These are phyloP conservation scores for Colletotrichum sp. DNA, from an alignment of 2,329 filamentous ascomycete genomes.

Conservation along the genomic window DNA sequence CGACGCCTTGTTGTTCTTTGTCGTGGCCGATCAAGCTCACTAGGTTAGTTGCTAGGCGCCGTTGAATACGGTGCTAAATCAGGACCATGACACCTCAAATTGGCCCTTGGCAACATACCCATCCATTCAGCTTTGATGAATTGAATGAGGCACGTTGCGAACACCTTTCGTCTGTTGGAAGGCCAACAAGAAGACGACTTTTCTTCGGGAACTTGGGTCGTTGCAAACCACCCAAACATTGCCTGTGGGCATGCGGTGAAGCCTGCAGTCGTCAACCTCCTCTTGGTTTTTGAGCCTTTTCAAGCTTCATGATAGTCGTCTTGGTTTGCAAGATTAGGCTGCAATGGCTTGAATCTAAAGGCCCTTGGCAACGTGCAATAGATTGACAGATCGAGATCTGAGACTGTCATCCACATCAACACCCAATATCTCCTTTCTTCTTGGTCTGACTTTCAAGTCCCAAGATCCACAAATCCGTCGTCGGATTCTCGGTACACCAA, in stretches of 20 bases:
- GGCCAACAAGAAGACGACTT: neutral
- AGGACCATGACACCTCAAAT: neutral
- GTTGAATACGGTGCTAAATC: neutral
- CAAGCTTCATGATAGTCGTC: neutral
- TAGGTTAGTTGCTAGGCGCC: neutral
- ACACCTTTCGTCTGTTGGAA: neutral
- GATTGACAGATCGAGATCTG: neutral
- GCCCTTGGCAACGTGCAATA: neutral
- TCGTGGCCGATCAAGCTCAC: neutral
- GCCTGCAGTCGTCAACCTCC: neutral
- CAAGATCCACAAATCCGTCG: neutral
- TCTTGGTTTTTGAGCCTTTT: neutral
- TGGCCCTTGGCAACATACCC: neutral
- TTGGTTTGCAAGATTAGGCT: neutral
- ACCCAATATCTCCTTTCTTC: neutral
- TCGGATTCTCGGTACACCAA: neutral
- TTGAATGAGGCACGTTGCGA: neutral
- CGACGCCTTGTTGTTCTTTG: neutral
- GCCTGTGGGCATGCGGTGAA: neutral
- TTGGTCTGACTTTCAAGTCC: neutral
- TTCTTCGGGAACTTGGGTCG: neutral
- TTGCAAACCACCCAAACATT: neutral
- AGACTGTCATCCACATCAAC: neutral
- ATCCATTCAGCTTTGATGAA: neutral
- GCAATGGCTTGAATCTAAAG: neutral